Evolutionary conservation across 306 rosid genomes (phyloP).

Genomic region (Ochetophila trinervis): DNA sequence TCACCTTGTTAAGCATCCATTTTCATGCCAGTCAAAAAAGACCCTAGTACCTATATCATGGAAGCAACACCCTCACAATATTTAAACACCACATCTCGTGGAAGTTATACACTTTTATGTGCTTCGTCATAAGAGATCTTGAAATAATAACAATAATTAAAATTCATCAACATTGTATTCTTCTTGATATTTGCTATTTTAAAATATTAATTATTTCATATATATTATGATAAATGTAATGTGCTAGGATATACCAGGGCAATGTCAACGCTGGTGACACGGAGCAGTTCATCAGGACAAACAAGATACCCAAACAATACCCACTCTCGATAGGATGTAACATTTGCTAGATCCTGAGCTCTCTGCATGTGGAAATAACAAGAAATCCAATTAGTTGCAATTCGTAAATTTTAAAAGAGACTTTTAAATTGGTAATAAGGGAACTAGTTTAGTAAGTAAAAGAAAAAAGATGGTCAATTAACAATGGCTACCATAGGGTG

Average conservation of each 20-base stretch:
- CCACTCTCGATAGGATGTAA: constrained; percentile 97
- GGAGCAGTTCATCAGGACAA: constrained; percentile 98
- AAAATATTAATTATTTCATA: constrained; percentile 22
- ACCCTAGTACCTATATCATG: too few species aligned
- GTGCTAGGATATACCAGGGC: constrained; percentile 65
- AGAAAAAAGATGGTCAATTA: not conserved
- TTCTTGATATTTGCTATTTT: constrained; percentile 10
- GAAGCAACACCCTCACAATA: too few species aligned
- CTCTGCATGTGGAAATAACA: constrained; percentile 51
- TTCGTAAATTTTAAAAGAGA: constrained; percentile 8
- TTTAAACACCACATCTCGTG: not conserved
- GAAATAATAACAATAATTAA: not conserved
- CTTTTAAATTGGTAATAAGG: constrained; percentile 4
- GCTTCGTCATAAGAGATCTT: not conserved
- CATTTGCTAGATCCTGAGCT: constrained; percentile 98
- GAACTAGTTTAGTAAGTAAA: not conserved
- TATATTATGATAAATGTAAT: constrained; percentile 12
- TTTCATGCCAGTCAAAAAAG: not conserved
- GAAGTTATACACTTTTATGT: not conserved
- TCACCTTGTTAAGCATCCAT: too few species aligned
- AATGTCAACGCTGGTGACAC: constrained; percentile 96
- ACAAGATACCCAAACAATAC: constrained; percentile 96
- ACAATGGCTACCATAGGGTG: constrained; percentile 78
- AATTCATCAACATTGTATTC: not conserved
- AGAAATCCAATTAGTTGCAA: constrained; percentile 19